phyloP scores from a whole-genome alignment of 2,329 filamentous ascomycete species.

The Zasmidium citrigriseum region DNA sequence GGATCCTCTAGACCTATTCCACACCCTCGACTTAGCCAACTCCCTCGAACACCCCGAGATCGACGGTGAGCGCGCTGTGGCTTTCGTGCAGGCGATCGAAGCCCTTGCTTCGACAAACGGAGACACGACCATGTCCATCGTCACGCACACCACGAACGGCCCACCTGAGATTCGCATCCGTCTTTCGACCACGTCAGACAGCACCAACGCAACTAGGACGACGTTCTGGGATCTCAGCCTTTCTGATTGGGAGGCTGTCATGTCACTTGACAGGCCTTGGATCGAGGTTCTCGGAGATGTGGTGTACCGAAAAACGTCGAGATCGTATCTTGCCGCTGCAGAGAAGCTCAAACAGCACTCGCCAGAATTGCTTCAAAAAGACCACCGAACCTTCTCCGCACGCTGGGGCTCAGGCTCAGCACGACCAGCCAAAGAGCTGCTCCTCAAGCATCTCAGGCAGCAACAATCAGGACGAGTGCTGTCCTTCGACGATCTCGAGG shows the following conservation, averaged over 20 bases:
- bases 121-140: slow-evolving; percentile 5
- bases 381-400: not conserved
- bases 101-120: slow-evolving; percentile 1
- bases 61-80: not conserved
- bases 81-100: slow-evolving; percentile 6
- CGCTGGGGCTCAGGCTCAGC: not conserved
- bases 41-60: not conserved
- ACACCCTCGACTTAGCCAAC: not conserved
- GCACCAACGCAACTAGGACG: not conserved
- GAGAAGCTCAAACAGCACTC: not conserved
- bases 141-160: not conserved
- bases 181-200: not conserved
- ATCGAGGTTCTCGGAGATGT: slow-evolving; percentile 7
- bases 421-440: not conserved
- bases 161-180: not conserved
- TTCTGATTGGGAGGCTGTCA: not conserved
- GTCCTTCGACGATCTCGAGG: not conserved
- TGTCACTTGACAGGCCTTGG: slow-evolving; percentile 9
- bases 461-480: not conserved
- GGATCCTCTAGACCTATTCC: not conserved
- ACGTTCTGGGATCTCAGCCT: slow-evolving; percentile 4
- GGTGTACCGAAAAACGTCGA: slow-evolving; percentile 1
- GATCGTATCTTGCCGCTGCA: slow-evolving; percentile 4
- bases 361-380: not conserved
- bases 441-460: not conserved